Conservation (phyloP, 345 rosid species). For the Noccaea caerulescens region DNA sequence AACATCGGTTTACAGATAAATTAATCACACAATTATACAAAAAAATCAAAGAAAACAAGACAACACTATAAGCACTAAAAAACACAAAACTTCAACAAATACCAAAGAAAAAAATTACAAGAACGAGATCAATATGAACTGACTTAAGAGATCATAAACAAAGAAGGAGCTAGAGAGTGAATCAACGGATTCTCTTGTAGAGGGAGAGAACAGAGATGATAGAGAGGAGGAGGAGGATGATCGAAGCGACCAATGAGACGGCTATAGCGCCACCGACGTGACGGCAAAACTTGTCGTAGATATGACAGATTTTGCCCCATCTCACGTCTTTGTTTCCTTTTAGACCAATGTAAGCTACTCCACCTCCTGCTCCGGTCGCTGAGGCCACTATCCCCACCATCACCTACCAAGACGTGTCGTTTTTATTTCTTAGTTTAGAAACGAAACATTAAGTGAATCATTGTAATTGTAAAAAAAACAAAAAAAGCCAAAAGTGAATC, state of each 20-base stretch:
- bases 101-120: constrained; percentile 11
- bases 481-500: too few relatives aligned
- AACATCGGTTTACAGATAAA: constrained; percentile 18
- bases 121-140: constrained; percentile 9
- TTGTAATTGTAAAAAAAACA: too few relatives aligned
- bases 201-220: constrained; percentile 57
- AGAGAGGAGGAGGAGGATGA: constrained; percentile 64
- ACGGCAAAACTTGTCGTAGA: constrained; percentile 62
- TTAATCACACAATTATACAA: constrained; percentile 27
- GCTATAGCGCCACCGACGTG: constrained; percentile 55
- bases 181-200: constrained; percentile 50
- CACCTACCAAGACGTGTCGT: constrained; percentile 47
- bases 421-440: not conserved
- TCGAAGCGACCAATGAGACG: constrained; percentile 56
- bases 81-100: constrained; percentile 25
- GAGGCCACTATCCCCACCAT: constrained; percentile 79
- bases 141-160: not conserved
- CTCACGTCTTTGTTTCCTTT: constrained; percentile 58
- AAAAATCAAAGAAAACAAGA: constrained; percentile 4
- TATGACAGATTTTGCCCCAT: constrained; percentile 60
- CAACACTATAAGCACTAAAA: not conserved
- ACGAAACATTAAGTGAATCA: not conserved
- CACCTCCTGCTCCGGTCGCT: constrained; percentile 77
- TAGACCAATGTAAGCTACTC: constrained; percentile 70
- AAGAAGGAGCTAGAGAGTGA: constrained; percentile 13